phyloP scores from a whole-genome alignment of 1,139 yeast species.

The Diutina pseudorugosa region DNA sequence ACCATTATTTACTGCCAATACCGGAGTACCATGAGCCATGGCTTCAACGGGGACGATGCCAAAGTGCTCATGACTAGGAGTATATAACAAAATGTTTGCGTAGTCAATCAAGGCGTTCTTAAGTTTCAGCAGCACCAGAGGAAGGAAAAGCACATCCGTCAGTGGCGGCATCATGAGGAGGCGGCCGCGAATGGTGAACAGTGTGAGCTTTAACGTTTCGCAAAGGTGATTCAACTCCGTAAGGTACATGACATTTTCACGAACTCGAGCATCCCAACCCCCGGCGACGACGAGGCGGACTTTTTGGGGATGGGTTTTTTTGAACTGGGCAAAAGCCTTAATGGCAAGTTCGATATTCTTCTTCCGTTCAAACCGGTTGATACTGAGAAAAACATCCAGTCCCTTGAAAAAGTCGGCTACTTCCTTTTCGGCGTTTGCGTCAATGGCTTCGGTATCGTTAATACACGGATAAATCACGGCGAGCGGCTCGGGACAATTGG shows the following conservation, averaged over 20 bases:
- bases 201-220: constrained; percentile 29
- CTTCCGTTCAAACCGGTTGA: constrained; percentile 81
- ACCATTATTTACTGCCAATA: constrained; percentile 77
- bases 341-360: constrained; percentile 76
- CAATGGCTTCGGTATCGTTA: constrained; percentile 19
- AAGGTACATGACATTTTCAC: constrained; percentile 67
- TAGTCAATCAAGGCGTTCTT: constrained; percentile 52
- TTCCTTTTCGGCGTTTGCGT: constrained; percentile 15
- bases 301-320: constrained; percentile 9
- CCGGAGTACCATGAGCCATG: constrained; percentile 75
- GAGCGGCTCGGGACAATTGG: constrained; percentile 33
- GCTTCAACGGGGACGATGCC: constrained; percentile 97
- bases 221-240: constrained; percentile 44
- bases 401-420: constrained; percentile 22
- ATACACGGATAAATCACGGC: constrained; percentile 88
- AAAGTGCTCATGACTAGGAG: constrained; percentile 89
- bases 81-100: constrained; percentile 59
- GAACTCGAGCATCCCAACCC: constrained; percentile 75
- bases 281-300: constrained; percentile 50
- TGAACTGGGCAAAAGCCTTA: constrained; percentile 40
- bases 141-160: constrained; percentile 59
- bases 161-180: constrained; percentile 23
- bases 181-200: constrained; percentile 37
- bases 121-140: constrained; percentile 58
- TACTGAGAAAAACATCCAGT: constrained; percentile 45